Conservation (phyloP, 441 rosid species). For the Pelargonium cotyledonis region DNA sequence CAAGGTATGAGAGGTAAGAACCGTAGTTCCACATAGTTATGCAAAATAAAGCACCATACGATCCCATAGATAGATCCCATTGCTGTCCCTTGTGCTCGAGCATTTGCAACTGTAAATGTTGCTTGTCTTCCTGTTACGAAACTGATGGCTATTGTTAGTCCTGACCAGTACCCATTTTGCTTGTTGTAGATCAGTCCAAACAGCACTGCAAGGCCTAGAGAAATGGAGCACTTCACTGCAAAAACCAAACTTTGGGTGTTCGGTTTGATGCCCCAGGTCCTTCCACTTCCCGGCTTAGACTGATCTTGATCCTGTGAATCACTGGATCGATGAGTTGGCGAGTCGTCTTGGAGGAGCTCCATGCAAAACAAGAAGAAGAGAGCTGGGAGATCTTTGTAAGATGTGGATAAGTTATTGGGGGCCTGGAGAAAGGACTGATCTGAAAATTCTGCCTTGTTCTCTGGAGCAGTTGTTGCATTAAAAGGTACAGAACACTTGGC, state of each 20-base stretch:
- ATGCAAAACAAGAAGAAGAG: conserved; percentile 58
- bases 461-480: conserved; percentile 35
- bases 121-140: conserved; percentile 57
- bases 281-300: neutral
- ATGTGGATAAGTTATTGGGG: conserved; percentile 25
- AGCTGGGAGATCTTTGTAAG: conserved; percentile 40
- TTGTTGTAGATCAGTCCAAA: conserved; percentile 51
- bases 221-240: conserved; percentile 59
- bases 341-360: conserved; percentile 43
- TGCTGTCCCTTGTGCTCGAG: conserved; percentile 73
- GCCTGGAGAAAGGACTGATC: conserved; percentile 17
- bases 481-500: conserved; percentile 27
- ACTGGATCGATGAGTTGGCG: conserved; percentile 13
- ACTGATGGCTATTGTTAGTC: conserved; percentile 66
- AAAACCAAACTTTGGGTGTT: conserved; percentile 40
- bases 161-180: conserved; percentile 67
- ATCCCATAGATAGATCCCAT: conserved; percentile 75
- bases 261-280: conserved; percentile 15
- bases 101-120: conserved; percentile 51
- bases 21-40: conserved; percentile 31
- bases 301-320: neutral
- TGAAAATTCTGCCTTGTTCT: conserved; percentile 22
- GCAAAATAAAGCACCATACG: conserved; percentile 50
- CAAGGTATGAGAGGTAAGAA: conserved; percentile 64
- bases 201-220: conserved; percentile 66